Evolutionary conservation across 495 filamentous ascomycete species (phyloP).

Genomic region (Rhypophila decipiens): DNA sequence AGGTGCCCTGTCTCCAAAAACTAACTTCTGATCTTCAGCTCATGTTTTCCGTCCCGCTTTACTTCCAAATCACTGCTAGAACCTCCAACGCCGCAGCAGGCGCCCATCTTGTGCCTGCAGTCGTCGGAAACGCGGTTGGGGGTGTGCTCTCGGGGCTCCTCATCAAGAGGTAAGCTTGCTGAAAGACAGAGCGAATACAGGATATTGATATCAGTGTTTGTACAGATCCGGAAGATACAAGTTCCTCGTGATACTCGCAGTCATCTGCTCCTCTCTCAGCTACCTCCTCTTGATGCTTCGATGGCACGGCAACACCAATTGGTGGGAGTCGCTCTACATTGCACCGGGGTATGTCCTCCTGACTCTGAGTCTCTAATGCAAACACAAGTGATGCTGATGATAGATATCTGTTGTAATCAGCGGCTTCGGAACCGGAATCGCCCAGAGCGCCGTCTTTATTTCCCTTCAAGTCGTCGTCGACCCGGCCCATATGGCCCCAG

Average conservation of each 20-base stretch:
- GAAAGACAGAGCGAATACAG: neutral
- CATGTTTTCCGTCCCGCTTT: constrained; percentile 58
- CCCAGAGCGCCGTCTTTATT: constrained; percentile 48
- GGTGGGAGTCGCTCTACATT: constrained; percentile 58
- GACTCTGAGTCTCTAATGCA: neutral
- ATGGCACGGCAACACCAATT: constrained; percentile 58
- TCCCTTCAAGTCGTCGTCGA: constrained; percentile 49
- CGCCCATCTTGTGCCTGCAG: constrained; percentile 56
- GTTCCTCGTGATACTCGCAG: constrained; percentile 43
- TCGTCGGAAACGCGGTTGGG: constrained; percentile 59
- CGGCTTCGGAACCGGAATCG: constrained; percentile 50
- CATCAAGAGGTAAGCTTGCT: constrained; percentile 39
- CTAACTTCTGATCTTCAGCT: constrained; percentile 22
- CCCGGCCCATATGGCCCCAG: constrained; percentile 47
- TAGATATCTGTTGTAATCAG: constrained; percentile 17
- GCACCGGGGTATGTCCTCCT: constrained; percentile 44
- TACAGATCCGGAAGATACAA: constrained; percentile 56
- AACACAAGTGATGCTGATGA: neutral
- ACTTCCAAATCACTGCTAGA: constrained; percentile 58
- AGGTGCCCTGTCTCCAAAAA: neutral
- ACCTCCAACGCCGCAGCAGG: constrained; percentile 53
- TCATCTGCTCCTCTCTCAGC: constrained; percentile 40
- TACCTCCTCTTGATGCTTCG: constrained; percentile 51
- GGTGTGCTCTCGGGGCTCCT: constrained; percentile 52
- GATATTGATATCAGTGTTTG: neutral